Percentiles rank a stretch among this genome's conserved stretches.
Conservation (phyloP, 176 grass and related monocot species). For the Rhipidocladum racemiflorum region DNA sequence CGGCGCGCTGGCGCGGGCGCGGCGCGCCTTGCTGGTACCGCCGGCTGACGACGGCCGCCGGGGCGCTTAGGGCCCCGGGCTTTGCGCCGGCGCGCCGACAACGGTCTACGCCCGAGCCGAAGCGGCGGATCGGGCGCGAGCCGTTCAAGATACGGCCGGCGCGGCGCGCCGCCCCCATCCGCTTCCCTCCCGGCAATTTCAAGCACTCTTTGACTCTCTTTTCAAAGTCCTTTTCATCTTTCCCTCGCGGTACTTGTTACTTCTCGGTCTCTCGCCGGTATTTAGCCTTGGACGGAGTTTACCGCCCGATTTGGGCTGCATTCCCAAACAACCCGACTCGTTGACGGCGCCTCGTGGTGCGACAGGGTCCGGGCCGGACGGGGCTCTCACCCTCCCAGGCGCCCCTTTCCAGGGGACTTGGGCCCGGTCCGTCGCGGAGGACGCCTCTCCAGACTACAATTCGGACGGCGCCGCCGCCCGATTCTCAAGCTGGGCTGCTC, state of each 20-base stretch:
- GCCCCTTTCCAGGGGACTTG: constrained; percentile 61
- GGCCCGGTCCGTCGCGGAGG: constrained; percentile 45
- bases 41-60: too few relatives aligned
- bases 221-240: constrained; percentile 76
- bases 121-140: neutral
- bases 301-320: constrained; percentile 37
- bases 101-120: neutral
- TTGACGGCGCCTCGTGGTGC: constrained; percentile 50
- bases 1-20: too few relatives aligned
- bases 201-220: constrained; percentile 72
- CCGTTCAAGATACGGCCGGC: neutral
- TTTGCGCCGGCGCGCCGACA: too few relatives aligned
- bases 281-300: constrained; percentile 50
- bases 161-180: constrained; percentile 60
- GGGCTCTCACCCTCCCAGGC: constrained; percentile 68
- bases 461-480: neutral
- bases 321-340: constrained; percentile 42
- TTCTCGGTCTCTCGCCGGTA: constrained; percentile 51
- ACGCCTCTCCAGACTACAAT: constrained; percentile 47
- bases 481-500: constrained; percentile 45
- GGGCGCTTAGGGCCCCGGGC: too few relatives aligned
- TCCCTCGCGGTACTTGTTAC: constrained; percentile 59
- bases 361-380: constrained; percentile 48
- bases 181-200: constrained; percentile 73
- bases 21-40: too few relatives aligned